A percentile compares a stretch with the other conserved stretches of the same genome.
Conservation (phyloP, 2,329 filamentous ascomycete genomes). For the Colletotrichum chlorophyti region DNA sequence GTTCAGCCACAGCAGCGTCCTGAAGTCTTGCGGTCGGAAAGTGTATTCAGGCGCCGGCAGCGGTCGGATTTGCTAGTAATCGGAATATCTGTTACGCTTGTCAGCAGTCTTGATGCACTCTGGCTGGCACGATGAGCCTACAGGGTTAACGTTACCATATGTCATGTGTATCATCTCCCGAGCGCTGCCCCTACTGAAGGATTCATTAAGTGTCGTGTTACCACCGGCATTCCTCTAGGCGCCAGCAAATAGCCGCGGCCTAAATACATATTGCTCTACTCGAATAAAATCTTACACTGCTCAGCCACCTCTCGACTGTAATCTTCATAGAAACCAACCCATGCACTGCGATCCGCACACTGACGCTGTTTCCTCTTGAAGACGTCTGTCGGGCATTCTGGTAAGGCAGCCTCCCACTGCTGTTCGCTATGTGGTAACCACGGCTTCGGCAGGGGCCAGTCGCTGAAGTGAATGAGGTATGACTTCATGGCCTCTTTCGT, state of each 20-base stretch:
- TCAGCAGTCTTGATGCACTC: too few relatives aligned
- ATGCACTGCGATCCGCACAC: background rate
- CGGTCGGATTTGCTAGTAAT: slow-evolving; percentile 34
- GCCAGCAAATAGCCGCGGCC: too few relatives aligned
- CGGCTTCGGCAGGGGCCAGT: slow-evolving; percentile 72
- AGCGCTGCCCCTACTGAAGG: too few relatives aligned
- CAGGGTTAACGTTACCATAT: too few relatives aligned
- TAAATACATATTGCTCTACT: too few relatives aligned
- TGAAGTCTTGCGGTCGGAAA: slow-evolving; percentile 33
- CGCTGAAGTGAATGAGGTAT: slow-evolving; percentile 74
- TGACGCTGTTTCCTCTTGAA: background rate
- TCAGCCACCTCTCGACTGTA: background rate
- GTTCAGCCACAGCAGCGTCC: slow-evolving; percentile 33
- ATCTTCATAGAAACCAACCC: background rate
- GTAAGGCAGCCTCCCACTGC: background rate
- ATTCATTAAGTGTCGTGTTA: too few relatives aligned
- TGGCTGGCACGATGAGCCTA: too few relatives aligned
- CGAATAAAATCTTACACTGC: too few relatives aligned
- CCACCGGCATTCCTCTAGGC: too few relatives aligned
- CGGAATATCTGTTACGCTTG: background rate
- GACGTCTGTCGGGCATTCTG: background rate
- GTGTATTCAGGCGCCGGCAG: slow-evolving; percentile 30
- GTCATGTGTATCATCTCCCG: too few relatives aligned
- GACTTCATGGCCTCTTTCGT: slow-evolving; percentile 58
- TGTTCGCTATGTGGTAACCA: slow-evolving; percentile 37